Evolutionary conservation across 2,329 filamentous ascomycete genomes (phyloP), one percentile per base, ranked within the genome.

Genomic region (Teratosphaeria destructans): DNA sequence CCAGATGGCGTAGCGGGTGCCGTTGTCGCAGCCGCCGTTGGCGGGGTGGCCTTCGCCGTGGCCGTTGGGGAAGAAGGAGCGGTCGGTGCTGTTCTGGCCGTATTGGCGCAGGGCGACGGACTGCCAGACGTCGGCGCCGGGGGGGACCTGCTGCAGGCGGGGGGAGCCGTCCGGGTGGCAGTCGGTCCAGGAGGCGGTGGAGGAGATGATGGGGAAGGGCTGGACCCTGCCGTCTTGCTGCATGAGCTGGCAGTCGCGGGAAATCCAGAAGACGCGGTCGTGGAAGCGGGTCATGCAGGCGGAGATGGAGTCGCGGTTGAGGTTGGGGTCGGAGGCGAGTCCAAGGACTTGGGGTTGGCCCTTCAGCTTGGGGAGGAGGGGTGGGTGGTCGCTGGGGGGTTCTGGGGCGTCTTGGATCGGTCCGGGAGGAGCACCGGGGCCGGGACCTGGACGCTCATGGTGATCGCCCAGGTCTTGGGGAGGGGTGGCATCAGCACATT

Each of bases 131-230:
- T 56, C 55, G 16, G 26, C 39, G 19, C 39, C 32, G 43, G 32
- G 55, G 12, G 29, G 55, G 19, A 32, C 16, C 12, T 55, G 23
- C 14, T 55, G 53, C 16, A 55, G 27, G 6, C 8, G 32, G 8
- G 43, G 43, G 12, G 29, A 55, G 14, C 53, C 53, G 16, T 37
- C 53, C 4, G 53, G 53, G 19, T 37, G 6, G 26, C 53, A 55
- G 39, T 56, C 55, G 23, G 55, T 43, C 55, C 55, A 56, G 14
- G 55, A 56, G 26, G 55, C 55, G 14, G 55, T 56, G n/a, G 27
- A 34, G 11, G 34, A 39, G 32, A 56, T 56, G 39, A 56, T 47
- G 7, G 55, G 55, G 26, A 39, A 56, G 7, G 16, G 29, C 23
- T 56, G 55, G 11, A 56, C 55, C 3, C 47, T 56, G 14, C 55